Evolutionary conservation across 2,329 filamentous ascomycete species (phyloP).

Genomic region (Alternaria hordeiaustralica): DNA sequence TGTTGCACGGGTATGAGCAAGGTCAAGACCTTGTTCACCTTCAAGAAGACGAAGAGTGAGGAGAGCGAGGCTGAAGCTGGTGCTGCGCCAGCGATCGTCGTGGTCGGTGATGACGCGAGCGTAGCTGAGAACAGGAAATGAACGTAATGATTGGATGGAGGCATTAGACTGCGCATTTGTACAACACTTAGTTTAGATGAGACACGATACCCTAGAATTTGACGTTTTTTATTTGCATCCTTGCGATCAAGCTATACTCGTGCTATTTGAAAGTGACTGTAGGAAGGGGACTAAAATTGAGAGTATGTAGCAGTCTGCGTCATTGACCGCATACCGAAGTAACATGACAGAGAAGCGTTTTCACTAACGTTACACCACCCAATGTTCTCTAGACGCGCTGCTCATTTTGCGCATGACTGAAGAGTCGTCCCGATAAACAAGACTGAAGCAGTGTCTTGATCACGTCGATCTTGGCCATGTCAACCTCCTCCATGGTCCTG

Average conservation of each 20-base stretch:
- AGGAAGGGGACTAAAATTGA: not conserved
- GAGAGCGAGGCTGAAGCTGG: constrained; percentile 25
- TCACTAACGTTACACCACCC: not conserved
- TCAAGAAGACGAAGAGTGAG: constrained; percentile 15
- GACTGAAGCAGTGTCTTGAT: not conserved
- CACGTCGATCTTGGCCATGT: not conserved
- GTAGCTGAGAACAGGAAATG: constrained; percentile 4
- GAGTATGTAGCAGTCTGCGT: not conserved
- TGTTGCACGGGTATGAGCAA: constrained; percentile 14
- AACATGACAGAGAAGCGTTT: not conserved
- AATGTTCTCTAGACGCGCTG: not conserved
- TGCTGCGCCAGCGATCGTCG: constrained; percentile 25
- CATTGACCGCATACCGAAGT: not conserved
- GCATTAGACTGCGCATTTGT: not conserved
- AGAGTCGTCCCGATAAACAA: not conserved
- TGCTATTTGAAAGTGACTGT: not conserved
- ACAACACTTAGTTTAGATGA: not conserved
- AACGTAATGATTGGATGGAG: not conserved
- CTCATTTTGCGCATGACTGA: not conserved
- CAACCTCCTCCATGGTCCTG: not conserved
- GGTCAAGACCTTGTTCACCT: constrained; percentile 24
- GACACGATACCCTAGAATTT: not conserved
- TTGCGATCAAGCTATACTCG: fast-evolving
- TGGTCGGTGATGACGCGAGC: constrained; percentile 13
- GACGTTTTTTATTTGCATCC: not conserved